Percentiles rank a stretch among this genome's conserved stretches.
phyloP scores from a whole-genome alignment of 2,329 filamentous ascomycete genomes.

The Pseudogymnoascus sp. region DNA sequence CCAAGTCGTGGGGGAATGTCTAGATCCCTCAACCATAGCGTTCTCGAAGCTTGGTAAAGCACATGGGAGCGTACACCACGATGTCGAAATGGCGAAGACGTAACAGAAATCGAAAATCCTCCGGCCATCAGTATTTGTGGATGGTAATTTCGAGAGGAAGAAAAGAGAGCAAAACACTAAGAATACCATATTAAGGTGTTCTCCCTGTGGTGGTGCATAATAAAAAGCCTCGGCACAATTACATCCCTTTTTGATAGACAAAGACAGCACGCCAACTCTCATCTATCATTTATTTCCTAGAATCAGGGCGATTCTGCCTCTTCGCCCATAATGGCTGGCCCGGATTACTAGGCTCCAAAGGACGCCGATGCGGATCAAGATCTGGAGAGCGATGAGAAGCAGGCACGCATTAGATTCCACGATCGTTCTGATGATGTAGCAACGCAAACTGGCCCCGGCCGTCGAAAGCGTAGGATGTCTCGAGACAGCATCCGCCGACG shows the following conservation, averaged over 20 bases:
- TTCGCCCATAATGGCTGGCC: not conserved
- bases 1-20: not conserved
- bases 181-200: slow-evolving; percentile 3
- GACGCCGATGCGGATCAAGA: not conserved
- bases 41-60: not conserved
- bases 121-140: not conserved
- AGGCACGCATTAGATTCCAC: not conserved
- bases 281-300: not conserved
- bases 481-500: not conserved
- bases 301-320: not conserved
- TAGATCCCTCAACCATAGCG: not conserved
- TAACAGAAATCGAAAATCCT: slow-evolving; percentile 3
- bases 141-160: not conserved
- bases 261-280: not conserved
- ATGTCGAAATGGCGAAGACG: not conserved
- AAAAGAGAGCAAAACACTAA: not conserved
- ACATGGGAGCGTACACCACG: not conserved
- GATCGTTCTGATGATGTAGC: not conserved
- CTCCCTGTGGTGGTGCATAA: not conserved
- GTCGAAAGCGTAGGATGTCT: not conserved
- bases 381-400: not conserved
- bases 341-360: not conserved
- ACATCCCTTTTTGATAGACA: not conserved
- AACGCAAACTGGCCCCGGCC: not conserved
- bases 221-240: not conserved